Percentiles rank a stretch among this genome's conserved stretches.
Conservation (phyloP, 352 stramenopile species). For the Phytophthora pinifolia region DNA sequence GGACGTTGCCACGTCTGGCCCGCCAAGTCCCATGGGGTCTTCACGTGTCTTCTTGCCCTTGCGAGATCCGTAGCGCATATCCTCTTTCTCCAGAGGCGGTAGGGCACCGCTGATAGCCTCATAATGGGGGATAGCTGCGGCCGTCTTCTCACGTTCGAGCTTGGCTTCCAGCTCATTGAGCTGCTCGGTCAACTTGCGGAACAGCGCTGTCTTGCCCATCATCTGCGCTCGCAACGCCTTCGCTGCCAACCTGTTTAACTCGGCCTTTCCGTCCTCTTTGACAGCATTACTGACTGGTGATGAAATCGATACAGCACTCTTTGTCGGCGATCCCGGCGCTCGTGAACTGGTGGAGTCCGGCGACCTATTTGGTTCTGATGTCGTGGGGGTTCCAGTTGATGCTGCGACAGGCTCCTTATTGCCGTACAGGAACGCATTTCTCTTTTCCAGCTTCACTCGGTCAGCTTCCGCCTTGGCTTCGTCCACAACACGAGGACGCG, state of each 20-base stretch:
- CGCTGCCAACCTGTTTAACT: constrained; percentile 83
- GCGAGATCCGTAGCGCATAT: constrained; percentile 53
- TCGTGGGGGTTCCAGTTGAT: background rate
- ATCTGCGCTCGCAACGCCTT: constrained; percentile 80
- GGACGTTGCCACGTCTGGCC: constrained; percentile 34
- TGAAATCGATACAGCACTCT: constrained; percentile 4
- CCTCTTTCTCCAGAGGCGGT: constrained; percentile 69
- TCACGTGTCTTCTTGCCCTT: constrained; percentile 66
- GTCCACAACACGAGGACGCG: constrained; percentile 17
- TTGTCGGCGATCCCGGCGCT: constrained; percentile 3
- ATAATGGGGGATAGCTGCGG: constrained; percentile 51
- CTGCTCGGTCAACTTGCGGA: constrained; percentile 72
- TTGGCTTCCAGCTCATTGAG: constrained; percentile 81
- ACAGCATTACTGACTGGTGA: background rate
- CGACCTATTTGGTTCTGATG: constrained; percentile 1
- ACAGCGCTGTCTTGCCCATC: constrained; percentile 76
- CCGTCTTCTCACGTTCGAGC: constrained; percentile 42
- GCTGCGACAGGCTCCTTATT: constrained; percentile 10
- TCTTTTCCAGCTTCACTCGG: constrained; percentile 42
- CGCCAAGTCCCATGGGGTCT: constrained; percentile 18
- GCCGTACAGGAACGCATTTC: constrained; percentile 70
- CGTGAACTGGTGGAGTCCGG: background rate
- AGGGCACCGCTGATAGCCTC: constrained; percentile 58
- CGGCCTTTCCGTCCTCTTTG: constrained; percentile 34
- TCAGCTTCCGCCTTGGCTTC: constrained; percentile 35